phyloP scores from a whole-genome alignment of 345 rosid genomes.

The Isatis tinctoria region DNA sequence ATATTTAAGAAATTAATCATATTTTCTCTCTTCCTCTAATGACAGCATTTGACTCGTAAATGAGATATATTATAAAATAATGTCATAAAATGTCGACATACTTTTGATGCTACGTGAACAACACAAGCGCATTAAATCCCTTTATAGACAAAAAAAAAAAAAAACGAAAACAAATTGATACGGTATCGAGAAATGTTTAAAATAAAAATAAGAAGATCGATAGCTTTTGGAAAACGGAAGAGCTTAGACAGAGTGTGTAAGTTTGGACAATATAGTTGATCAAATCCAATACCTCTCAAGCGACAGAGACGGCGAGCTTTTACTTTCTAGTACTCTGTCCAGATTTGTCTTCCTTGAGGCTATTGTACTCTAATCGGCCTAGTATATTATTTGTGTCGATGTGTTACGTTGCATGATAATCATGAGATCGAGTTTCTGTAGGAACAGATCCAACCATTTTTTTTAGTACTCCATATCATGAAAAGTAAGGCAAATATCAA shows the following conservation, averaged over 20 bases:
- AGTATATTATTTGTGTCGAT: not conserved
- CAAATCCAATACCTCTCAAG: not conserved
- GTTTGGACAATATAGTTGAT: not conserved
- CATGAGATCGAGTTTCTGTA: too few relatives aligned
- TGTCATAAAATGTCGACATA: conserved; percentile 7
- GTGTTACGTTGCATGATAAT: not conserved
- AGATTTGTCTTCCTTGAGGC: not conserved
- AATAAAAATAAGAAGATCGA: not conserved
- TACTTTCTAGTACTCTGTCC: not conserved
- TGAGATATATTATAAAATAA: not conserved
- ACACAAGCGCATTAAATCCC: not conserved
- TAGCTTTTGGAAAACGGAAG: not conserved
- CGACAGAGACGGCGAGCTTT: not conserved
- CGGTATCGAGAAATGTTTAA: not conserved
- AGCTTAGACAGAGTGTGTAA: not conserved
- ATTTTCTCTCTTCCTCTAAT: not conserved
- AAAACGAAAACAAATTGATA: not conserved
- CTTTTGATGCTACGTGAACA: conserved; percentile 17
- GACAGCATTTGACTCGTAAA: not conserved
- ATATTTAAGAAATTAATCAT: not conserved
- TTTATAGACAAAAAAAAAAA: not conserved
- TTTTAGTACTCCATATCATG: too few relatives aligned
- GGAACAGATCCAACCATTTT: too few relatives aligned
- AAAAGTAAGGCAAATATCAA: too few relatives aligned
- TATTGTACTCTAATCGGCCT: not conserved